Conservation (phyloP, 805 yeast species). For the Candida alai region DNA sequence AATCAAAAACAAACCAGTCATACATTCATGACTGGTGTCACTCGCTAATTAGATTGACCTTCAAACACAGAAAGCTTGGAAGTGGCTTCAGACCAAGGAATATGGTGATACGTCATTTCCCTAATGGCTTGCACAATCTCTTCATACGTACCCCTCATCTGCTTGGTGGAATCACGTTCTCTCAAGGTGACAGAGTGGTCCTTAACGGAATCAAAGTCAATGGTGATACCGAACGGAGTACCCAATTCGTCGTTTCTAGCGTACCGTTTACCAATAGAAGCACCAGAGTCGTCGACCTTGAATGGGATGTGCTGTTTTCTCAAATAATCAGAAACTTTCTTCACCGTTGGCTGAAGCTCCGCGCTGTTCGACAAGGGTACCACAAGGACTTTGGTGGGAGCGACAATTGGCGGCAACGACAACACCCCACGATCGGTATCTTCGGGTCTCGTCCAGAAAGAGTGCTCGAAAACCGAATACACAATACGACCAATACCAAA, state of each 20-base stretch:
- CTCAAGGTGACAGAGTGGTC: conserved; percentile 90
- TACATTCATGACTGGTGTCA: conserved; percentile 12
- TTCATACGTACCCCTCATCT: conserved; percentile 86
- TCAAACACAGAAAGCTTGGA: conserved; percentile 68
- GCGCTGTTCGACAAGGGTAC: conserved; percentile 90
- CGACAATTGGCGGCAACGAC: conserved; percentile 91
- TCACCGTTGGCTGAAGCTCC: conserved; percentile 71
- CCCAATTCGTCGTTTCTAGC: conserved; percentile 98
- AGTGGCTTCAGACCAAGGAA: conserved; percentile 85
- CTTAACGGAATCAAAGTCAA: conserved; percentile 87
- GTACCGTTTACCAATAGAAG: conserved; percentile 96
- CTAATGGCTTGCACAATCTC: conserved; percentile 70
- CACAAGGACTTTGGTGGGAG: conserved; percentile 94
- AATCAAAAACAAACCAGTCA: conserved; percentile 1
- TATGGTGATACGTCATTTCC: conserved; percentile 69
- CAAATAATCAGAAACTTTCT: conserved; percentile 63
- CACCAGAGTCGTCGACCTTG: conserved; percentile 95
- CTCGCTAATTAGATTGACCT: conserved; percentile 48
- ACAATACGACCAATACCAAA: conserved; percentile 98
- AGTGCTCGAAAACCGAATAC: conserved; percentile 89
- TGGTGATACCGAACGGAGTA: conserved; percentile 97
- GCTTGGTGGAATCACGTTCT: conserved; percentile 95
- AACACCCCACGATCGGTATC: conserved; percentile 79
- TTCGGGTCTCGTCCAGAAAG: conserved; percentile 92
- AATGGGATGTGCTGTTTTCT: conserved; percentile 84